Conservation (phyloP, 129 eudicot genomes). For the Escallonia rubra region DNA sequence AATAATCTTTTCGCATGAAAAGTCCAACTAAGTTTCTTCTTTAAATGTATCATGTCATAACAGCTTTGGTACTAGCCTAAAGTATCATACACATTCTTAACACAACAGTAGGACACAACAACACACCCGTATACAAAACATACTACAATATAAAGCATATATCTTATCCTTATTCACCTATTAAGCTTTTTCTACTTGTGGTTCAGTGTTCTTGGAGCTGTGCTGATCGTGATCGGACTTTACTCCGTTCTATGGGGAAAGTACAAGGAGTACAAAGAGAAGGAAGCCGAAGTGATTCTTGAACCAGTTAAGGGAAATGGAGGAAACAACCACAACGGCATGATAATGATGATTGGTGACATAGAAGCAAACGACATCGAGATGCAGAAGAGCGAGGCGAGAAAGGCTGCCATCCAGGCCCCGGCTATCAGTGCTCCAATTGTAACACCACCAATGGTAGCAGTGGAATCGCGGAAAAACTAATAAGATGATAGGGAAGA, state of each 20-base stretch:
- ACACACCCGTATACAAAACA: no score
- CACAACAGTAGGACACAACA: no score
- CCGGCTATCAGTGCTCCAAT: conserved; percentile 57
- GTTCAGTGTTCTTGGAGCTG: conserved; percentile 72
- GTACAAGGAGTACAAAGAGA: conserved; percentile 83
- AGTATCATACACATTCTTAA: no score
- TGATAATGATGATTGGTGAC: conserved; percentile 17
- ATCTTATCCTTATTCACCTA: background rate
- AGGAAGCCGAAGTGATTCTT: conserved; percentile 41
- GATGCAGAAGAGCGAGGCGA: conserved; percentile 35
- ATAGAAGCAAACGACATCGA: conserved; percentile 44
- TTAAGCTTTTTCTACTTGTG: background rate
- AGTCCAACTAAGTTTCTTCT: no score
- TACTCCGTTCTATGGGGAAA: conserved; percentile 96
- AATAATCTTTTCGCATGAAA: no score
- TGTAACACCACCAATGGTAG: conserved; percentile 65
- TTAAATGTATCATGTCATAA: no score
- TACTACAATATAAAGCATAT: no score
- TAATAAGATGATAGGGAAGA: background rate
- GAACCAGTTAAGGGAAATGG: conserved; percentile 52
- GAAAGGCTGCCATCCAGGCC: conserved; percentile 23
- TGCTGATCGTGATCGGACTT: conserved; percentile 72
- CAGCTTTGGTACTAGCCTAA: no score
- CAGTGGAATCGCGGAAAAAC: conserved; percentile 57
- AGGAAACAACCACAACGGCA: conserved; percentile 14